phyloP scores from a whole-genome alignment of 768 basidiomycete species.

The Xerocomus potaroensis region DNA sequence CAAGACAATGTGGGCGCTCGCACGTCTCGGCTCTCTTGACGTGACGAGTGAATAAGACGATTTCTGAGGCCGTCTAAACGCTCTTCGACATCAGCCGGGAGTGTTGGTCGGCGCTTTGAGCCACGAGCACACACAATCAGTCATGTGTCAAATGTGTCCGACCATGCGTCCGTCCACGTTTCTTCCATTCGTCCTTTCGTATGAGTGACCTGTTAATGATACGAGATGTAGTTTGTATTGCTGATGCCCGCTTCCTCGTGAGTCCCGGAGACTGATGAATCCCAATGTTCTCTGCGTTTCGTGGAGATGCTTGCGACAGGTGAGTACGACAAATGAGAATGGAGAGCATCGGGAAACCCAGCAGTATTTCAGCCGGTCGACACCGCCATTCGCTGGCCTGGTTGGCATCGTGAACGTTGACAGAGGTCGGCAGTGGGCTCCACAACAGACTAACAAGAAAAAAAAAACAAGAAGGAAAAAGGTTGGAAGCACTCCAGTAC shows the following conservation, averaged over 20 bases:
- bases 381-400: not conserved
- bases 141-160: not conserved
- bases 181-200: not conserved
- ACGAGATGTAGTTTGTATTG: not conserved
- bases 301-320: not conserved
- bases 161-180: not conserved
- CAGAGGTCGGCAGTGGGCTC: not conserved
- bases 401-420: not conserved
- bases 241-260: not conserved
- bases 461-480: not conserved
- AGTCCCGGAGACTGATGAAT: not conserved
- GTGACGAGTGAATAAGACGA: not conserved
- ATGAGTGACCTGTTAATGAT: no score
- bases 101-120: no score
- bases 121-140: not conserved
- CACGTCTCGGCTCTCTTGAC: not conserved
- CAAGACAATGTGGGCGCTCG: conserved; percentile 25
- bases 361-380: not conserved
- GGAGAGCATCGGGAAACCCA: not conserved
- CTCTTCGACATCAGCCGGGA: no score
- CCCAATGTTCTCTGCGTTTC: no score
- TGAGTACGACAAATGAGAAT: not conserved
- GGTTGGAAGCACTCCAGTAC: conserved; percentile 8
- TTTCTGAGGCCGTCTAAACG: not conserved
- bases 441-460: no score